phyloP scores from a whole-genome alignment of 768 basidiomycete species.

The Russula dissimulans region DNA sequence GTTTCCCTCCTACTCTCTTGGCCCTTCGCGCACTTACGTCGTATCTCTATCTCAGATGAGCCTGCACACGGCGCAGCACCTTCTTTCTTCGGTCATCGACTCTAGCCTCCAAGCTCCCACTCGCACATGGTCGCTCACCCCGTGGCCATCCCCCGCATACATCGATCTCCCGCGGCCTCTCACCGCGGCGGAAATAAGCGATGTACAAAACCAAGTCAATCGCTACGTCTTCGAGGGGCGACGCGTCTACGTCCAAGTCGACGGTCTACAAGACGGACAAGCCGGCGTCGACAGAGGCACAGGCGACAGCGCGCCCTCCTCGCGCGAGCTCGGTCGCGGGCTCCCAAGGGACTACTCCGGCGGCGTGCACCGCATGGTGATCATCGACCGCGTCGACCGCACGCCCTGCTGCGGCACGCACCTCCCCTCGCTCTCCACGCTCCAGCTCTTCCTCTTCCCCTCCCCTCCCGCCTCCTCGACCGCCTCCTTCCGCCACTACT shows the following conservation, averaged over 20 bases:
- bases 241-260: constrained; percentile 62
- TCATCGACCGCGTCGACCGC: constrained; percentile 75
- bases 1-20: constrained; percentile 20
- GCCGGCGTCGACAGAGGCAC: constrained; percentile 25
- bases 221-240: constrained; percentile 60
- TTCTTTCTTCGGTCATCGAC: constrained; percentile 75
- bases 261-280: constrained; percentile 42
- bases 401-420: constrained; percentile 87
- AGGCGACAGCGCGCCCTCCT: constrained; percentile 27
- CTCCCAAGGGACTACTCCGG: constrained; percentile 70
- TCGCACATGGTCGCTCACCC: constrained; percentile 73
- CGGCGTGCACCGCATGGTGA: constrained; percentile 66
- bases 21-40: not conserved
- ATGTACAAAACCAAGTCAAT: constrained; percentile 58
- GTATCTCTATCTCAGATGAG: constrained; percentile 46
- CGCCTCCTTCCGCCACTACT: constrained; percentile 66
- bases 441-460: constrained; percentile 63
- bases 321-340: constrained; percentile 44
- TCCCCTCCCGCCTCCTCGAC: constrained; percentile 51
- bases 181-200: constrained; percentile 48
- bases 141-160: constrained; percentile 60
- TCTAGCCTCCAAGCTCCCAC: constrained; percentile 54
- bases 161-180: constrained; percentile 68
- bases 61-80: constrained; percentile 79
- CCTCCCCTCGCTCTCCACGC: constrained; percentile 62